These are phyloP conservation scores for Protomyces gravidus DNA, from an alignment of 1,139 yeast genomes.

Conservation along the genomic window DNA sequence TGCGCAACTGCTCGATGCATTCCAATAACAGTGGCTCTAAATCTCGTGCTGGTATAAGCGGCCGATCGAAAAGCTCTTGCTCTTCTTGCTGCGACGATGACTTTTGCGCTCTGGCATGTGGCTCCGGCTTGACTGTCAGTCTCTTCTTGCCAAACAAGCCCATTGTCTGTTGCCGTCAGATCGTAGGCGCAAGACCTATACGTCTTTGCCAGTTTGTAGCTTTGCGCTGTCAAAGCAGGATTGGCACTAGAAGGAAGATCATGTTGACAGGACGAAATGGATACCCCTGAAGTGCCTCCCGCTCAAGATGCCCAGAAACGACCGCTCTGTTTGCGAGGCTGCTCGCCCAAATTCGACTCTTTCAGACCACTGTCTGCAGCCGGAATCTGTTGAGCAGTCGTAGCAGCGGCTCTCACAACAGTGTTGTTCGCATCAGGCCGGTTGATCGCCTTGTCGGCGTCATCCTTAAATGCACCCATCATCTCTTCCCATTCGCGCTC, in stretches of 20 bases:
- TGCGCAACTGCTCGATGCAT: neutral
- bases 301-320: no score
- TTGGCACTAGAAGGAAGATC: no score
- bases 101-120: neutral
- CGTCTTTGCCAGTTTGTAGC: neutral
- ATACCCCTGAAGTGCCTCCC: no score
- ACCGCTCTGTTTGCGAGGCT: no score
- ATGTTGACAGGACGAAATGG: no score
- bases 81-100: neutral
- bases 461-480: conserved; percentile 11
- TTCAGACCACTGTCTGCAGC: no score
- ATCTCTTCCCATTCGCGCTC: conserved; percentile 25
- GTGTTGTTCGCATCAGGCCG: no score
- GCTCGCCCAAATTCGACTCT: no score
- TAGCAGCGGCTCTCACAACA: neutral
- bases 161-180: neutral
- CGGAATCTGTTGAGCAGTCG: no score
- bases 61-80: neutral
- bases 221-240: no score
- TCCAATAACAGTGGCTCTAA: neutral
- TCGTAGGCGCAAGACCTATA: neutral
- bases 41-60: neutral
- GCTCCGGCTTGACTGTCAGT: neutral
- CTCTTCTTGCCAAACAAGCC: neutral
- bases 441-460: conserved; percentile 1